phyloP scores from a whole-genome alignment of 2,329 filamentous ascomycete species.

The Hypoxylon sp. region DNA sequence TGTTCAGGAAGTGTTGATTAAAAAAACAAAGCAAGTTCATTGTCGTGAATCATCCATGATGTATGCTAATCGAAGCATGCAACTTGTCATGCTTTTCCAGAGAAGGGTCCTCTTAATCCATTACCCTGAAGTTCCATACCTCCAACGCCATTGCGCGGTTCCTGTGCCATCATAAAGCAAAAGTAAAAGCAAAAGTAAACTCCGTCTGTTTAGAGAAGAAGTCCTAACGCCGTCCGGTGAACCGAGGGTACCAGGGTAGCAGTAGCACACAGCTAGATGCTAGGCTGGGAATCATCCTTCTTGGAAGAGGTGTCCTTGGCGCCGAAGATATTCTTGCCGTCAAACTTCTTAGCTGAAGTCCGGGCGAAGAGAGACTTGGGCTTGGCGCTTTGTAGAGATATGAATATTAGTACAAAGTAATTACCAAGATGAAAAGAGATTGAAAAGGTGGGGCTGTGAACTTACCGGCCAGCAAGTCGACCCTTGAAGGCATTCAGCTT shows the following conservation, averaged over 20 bases:
- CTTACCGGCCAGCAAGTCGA: conserved; percentile 84
- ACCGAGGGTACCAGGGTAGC: conserved; percentile 18
- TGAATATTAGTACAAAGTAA: conserved; percentile 43
- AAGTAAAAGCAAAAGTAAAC: conserved; percentile 16
- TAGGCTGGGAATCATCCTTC: conserved; percentile 7
- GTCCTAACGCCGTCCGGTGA: conserved; percentile 21
- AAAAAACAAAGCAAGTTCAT: conserved; percentile 20
- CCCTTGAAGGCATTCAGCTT: conserved; percentile 86
- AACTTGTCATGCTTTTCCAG: conserved; percentile 30
- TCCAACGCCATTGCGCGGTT: conserved; percentile 47
- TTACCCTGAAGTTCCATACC: conserved; percentile 27
- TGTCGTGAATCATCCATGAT: conserved; percentile 47
- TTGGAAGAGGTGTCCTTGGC: conserved; percentile 48
- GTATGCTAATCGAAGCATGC: conserved; percentile 47
- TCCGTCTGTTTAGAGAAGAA: conserved; percentile 14
- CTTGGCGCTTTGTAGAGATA: conserved; percentile 66
- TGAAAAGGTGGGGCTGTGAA: conserved; percentile 41
- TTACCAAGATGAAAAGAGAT: not conserved
- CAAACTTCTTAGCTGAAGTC: conserved; percentile 74
- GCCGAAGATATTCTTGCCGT: conserved; percentile 61
- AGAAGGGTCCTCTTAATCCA: conserved; percentile 4
- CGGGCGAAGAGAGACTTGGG: conserved; percentile 78
- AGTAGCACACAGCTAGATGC: conserved; percentile 12
- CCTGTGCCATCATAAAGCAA: conserved; percentile 20
- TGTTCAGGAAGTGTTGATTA: not conserved